Percentiles rank a stretch among this genome's conserved stretches.
Conservation (phyloP, 2,329 filamentous ascomycete species). For the Escovopsis sp. region DNA sequence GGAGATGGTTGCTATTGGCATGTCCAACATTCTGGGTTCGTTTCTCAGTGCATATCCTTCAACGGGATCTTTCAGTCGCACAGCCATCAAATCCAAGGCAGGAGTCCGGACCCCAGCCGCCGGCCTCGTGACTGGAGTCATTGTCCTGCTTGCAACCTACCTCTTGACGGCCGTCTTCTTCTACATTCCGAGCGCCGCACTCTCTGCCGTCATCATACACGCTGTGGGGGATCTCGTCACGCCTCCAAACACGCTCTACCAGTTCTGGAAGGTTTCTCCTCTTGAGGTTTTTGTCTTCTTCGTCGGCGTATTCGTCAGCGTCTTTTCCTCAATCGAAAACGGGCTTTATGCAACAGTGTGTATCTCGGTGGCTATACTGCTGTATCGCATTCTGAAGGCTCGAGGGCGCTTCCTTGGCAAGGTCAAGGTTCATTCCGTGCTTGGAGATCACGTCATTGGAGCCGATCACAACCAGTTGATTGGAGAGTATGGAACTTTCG, state of each 20-base stretch:
- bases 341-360: slow-evolving; percentile 81
- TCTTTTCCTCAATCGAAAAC: slow-evolving; percentile 81
- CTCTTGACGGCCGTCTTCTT: slow-evolving; percentile 79
- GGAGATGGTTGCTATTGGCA: slow-evolving; percentile 86
- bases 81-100: slow-evolving; percentile 93
- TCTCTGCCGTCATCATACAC: slow-evolving; percentile 88
- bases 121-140: slow-evolving; percentile 70
- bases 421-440: slow-evolving; percentile 56
- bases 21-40: slow-evolving; percentile 78
- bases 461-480: slow-evolving; percentile 34
- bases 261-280: slow-evolving; percentile 89
- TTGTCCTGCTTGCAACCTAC: slow-evolving; percentile 85
- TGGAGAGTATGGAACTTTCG: slow-evolving; percentile 44
- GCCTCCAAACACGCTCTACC: slow-evolving; percentile 77
- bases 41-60: slow-evolving; percentile 87
- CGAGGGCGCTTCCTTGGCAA: slow-evolving; percentile 68
- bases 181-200: slow-evolving; percentile 71
- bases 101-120: slow-evolving; percentile 85
- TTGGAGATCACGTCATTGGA: slow-evolving; percentile 59
- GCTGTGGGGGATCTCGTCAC: slow-evolving; percentile 89
- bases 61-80: slow-evolving; percentile 90
- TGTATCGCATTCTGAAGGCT: slow-evolving; percentile 74
- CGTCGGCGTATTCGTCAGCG: slow-evolving; percentile 73
- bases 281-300: slow-evolving; percentile 89
- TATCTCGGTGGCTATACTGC: slow-evolving; percentile 60